Conservation (phyloP, 805 yeast genomes). For the Candida lessepsii region DNA sequence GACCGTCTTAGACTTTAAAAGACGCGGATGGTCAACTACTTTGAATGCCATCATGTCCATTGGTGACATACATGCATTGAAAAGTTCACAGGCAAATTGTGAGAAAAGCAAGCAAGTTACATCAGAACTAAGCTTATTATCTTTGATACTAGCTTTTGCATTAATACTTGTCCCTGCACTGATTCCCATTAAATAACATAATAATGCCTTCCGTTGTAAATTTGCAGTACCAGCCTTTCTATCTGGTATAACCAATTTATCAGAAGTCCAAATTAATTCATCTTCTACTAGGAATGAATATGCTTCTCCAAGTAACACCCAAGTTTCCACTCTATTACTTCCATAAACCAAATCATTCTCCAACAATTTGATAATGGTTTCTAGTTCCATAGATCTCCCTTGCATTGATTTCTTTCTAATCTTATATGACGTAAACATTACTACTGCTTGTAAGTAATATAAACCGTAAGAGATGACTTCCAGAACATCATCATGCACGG, state of each 20-base stretch:
- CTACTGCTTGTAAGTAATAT: conserved; percentile 66
- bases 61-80: conserved; percentile 59
- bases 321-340: conserved; percentile 71
- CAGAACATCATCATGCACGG: conserved; percentile 20
- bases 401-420: conserved; percentile 74
- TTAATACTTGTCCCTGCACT: conserved; percentile 23
- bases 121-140: conserved; percentile 25
- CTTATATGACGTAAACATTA: conserved; percentile 66
- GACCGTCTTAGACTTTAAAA: conserved; percentile 25
- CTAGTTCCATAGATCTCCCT: conserved; percentile 78
- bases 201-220: conserved; percentile 64
- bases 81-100: conserved; percentile 56
- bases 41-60: conserved; percentile 62
- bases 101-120: conserved; percentile 47
- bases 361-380: conserved; percentile 65
- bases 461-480: conserved; percentile 51
- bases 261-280: conserved; percentile 90
- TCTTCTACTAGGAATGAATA: conserved; percentile 80
- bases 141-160: neutral
- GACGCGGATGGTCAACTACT: conserved; percentile 36
- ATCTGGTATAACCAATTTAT: conserved; percentile 64
- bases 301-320: conserved; percentile 82
- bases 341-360: conserved; percentile 66
- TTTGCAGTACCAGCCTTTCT: conserved; percentile 59
- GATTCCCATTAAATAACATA: conserved; percentile 75